phyloP scores from a whole-genome alignment of 2,329 filamentous ascomycete species.

The Fusarium devonianum region DNA sequence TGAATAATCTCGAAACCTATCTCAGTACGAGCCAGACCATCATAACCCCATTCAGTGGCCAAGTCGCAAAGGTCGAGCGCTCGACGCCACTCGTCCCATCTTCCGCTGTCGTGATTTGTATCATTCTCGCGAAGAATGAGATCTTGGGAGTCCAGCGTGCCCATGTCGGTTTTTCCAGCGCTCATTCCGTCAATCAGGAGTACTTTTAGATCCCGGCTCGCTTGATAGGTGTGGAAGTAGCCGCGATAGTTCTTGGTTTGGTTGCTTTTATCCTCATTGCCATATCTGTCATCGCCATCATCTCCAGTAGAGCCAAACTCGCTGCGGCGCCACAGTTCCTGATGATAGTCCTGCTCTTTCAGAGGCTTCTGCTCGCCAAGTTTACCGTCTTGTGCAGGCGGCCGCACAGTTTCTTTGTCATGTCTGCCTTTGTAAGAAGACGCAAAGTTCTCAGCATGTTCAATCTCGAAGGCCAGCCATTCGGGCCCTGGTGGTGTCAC shows the following conservation, averaged over 20 bases:
- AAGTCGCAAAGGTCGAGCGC: slow-evolving; percentile 64
- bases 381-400: slow-evolving; percentile 2
- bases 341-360: not conserved
- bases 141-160: slow-evolving; percentile 74
- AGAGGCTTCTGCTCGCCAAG: slow-evolving; percentile 1
- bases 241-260: slow-evolving; percentile 49
- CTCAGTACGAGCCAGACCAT: slow-evolving; percentile 73
- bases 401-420: not conserved
- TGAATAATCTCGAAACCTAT: slow-evolving; percentile 75
- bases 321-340: slow-evolving; percentile 20
- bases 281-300: not conserved
- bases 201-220: slow-evolving; percentile 63
- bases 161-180: slow-evolving; percentile 69
- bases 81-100: slow-evolving; percentile 57
- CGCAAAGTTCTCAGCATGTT: slow-evolving; percentile 74
- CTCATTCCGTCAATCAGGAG: slow-evolving; percentile 76
- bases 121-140: slow-evolving; percentile 59
- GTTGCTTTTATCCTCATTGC: slow-evolving; percentile 9
- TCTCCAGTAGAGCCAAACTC: not conserved
- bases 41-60: slow-evolving; percentile 62
- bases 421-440: slow-evolving; percentile 27
- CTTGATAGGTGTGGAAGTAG: slow-evolving; percentile 72
- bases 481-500: slow-evolving; percentile 62
- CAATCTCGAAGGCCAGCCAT: slow-evolving; percentile 80
- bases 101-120: slow-evolving; percentile 4